Conservation (phyloP, 176 grass and related monocot species). For the Saccharum officinarum region DNA sequence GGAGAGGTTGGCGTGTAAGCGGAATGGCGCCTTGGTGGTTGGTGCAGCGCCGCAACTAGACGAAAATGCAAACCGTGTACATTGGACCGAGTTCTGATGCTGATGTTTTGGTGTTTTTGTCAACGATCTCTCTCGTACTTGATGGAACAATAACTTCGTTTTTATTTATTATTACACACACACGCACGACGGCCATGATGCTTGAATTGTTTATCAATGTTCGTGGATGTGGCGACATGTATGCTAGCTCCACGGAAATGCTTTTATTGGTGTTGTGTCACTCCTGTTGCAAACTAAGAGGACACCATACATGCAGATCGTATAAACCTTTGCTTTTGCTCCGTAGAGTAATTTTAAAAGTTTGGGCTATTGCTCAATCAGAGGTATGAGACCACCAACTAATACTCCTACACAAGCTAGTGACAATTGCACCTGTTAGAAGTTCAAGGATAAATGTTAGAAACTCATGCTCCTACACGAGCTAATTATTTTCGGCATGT, state of each 20-base stretch:
- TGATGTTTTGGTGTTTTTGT: not conserved
- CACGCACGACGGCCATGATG: not conserved
- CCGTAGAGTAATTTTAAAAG: too few species aligned
- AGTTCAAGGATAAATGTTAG: too few species aligned
- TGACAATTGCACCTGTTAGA: too few species aligned
- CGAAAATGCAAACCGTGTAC: not conserved
- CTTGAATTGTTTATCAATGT: not conserved
- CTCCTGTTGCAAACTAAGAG: not conserved
- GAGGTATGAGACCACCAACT: too few species aligned
- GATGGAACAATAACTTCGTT: not conserved
- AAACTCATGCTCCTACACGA: too few species aligned
- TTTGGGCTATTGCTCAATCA: too few species aligned
- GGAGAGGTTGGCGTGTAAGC: too few species aligned
- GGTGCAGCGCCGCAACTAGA: conserved; percentile 3
- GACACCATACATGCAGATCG: not conserved
- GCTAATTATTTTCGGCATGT: too few species aligned
- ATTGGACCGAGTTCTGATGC: not conserved
- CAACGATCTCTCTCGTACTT: not conserved
- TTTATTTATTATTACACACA: not conserved
- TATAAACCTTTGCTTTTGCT: too few species aligned
- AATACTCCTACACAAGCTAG: too few species aligned
- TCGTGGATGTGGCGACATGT: not conserved
- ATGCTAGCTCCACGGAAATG: too few species aligned
- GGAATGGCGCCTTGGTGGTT: not conserved
- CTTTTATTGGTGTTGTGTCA: too few species aligned